A percentile compares a stretch with the other conserved stretches of the same genome.
phyloP scores from a whole-genome alignment of 1,284 basidiomycete species.

The Ustilago trichophora region DNA sequence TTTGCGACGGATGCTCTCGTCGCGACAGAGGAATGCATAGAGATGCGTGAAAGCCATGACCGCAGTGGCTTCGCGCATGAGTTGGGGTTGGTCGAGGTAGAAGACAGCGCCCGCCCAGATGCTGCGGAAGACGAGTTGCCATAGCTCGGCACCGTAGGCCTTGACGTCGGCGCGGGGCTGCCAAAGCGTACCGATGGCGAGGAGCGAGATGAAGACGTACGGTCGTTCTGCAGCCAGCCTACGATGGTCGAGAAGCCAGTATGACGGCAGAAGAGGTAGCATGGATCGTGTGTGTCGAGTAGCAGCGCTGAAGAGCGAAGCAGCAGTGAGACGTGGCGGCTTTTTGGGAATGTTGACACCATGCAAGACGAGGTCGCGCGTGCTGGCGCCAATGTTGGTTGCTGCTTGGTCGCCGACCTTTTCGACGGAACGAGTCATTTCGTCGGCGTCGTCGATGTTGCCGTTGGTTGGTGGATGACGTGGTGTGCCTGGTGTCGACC shows the following conservation, averaged over 20 bases:
- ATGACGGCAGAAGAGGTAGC: constrained; percentile 31
- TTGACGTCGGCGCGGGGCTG: constrained; percentile 41
- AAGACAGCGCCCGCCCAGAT: constrained; percentile 46
- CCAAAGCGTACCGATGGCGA: constrained; percentile 40
- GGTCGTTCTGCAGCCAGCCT: constrained; percentile 36
- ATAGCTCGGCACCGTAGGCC: constrained; percentile 41
- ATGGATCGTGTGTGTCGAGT: constrained; percentile 29
- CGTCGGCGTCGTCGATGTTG: constrained; percentile 32
- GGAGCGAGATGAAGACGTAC: constrained; percentile 33
- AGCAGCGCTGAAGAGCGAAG: constrained; percentile 39
- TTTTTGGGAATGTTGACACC: constrained; percentile 51
- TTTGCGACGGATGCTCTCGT: constrained; percentile 36
- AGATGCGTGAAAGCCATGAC: constrained; percentile 31
- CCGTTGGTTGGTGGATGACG: constrained; percentile 11
- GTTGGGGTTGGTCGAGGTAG: constrained; percentile 36
- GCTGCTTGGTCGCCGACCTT: constrained; percentile 44
- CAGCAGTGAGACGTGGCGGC: constrained; percentile 39
- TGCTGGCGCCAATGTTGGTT: constrained; percentile 41
- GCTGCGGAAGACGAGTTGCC: constrained; percentile 47
- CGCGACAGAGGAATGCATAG: constrained; percentile 31
- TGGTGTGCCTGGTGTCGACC: constrained; percentile 35
- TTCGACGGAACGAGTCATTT: constrained; percentile 39
- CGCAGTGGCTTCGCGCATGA: constrained; percentile 40
- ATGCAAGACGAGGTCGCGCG: constrained; percentile 43
- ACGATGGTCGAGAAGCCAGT: constrained; percentile 44